Percentiles rank a stretch among this genome's conserved stretches.
Evolutionary conservation across 2,329 filamentous ascomycete species (phyloP).

Genomic region (Trichophyton benhamiae): DNA sequence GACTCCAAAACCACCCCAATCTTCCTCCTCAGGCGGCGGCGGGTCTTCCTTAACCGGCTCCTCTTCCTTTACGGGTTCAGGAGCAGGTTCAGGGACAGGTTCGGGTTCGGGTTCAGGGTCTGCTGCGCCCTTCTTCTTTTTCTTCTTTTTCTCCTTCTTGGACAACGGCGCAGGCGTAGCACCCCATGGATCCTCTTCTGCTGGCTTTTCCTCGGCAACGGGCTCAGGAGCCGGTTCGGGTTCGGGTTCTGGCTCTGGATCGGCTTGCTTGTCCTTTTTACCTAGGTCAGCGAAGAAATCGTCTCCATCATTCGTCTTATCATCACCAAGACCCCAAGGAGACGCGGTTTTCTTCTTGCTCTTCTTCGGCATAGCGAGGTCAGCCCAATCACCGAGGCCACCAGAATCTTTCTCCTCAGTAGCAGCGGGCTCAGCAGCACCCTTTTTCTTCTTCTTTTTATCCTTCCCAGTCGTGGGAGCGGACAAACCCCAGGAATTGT

Average conservation of each 20-base stretch:
- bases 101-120: constrained; percentile 3
- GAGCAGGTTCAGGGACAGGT: background rate
- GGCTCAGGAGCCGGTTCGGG: constrained; percentile 24
- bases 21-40: background rate
- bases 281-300: constrained; percentile 25
- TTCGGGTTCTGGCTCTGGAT: too few species aligned
- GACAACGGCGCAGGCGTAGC: background rate
- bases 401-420: constrained; percentile 32
- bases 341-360: constrained; percentile 29
- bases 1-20: background rate
- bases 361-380: constrained; percentile 41
- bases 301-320: constrained; percentile 18
- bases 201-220: constrained; percentile 27
- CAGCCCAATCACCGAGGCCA: constrained; percentile 28
- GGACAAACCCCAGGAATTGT: background rate
- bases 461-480: background rate
- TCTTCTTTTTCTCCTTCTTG: constrained; percentile 22
- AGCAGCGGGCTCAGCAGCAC: background rate
- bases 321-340: background rate
- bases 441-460: constrained; percentile 3
- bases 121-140: constrained; percentile 19
- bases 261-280: constrained; percentile 40
- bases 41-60: background rate
- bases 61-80: constrained; percentile 7
- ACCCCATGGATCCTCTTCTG: constrained; percentile 12